phyloP scores from a whole-genome alignment of 2,329 filamentous ascomycete species.

The Pseudopithomyces maydicus region DNA sequence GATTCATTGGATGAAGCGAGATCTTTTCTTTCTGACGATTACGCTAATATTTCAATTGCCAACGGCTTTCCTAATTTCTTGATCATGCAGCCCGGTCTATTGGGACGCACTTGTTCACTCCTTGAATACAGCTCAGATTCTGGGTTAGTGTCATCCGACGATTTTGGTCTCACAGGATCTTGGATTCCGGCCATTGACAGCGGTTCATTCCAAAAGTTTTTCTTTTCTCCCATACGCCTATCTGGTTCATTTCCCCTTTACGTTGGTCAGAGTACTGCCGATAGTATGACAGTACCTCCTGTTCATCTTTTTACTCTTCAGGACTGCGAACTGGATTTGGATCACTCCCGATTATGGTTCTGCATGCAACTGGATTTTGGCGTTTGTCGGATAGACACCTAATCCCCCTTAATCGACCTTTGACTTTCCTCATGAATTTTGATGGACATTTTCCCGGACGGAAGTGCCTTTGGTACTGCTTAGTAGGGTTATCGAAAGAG shows the following conservation, averaged over 20 bases:
- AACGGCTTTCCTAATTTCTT: neutral
- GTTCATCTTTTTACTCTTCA: neutral
- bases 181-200: neutral
- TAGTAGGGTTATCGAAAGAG: neutral
- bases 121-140: neutral
- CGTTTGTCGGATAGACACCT: neutral
- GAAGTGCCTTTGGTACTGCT: neutral
- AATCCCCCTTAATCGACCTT: neutral
- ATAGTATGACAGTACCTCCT: neutral
- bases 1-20: neutral
- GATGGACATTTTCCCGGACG: neutral
- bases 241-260: neutral
- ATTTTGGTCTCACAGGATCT: neutral
- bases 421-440: neutral
- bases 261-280: neutral
- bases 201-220: neutral
- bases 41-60: neutral
- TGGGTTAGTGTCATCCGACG: neutral
- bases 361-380: neutral
- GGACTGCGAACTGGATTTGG: neutral
- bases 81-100: neutral
- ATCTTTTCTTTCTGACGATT: too few species aligned
- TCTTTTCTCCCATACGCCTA: neutral
- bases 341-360: neutral
- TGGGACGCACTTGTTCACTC: neutral